Evolutionary conservation across 257 asterid genomes (phyloP), one percentile per base, ranked within the genome.

Genomic region (Hygrophila difformis): DNA sequence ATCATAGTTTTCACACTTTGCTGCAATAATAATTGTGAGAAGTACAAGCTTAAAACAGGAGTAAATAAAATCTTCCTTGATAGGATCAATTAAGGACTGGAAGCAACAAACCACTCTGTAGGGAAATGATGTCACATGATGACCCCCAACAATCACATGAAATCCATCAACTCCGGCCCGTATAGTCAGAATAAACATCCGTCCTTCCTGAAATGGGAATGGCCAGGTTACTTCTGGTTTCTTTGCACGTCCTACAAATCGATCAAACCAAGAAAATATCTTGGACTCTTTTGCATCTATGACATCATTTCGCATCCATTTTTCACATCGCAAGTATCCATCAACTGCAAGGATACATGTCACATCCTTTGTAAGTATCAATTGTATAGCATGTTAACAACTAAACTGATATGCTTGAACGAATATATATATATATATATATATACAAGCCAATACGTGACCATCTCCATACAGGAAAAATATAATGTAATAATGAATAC

Each of bases 111-210:
- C 8, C 43, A 71, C 88, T 21, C 84, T 88, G 72, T 84, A 84
- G 17, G 94, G 78, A 53, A 87, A 88, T 53, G 95, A 88, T 44
- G 88, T 66, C 42, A 88, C 60, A 51, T 88, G 97, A 49, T 93
- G 76, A 61, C 94, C 95, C 23, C 84, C 93, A 12, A 84, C 94
- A 67, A 63, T 75, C 52, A 85, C 66, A 51, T 84, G 94, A 71
- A 72, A 88, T 16, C 97, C 97, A 75, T 88, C 97, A 70, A 88
- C 69, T 26, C 93, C 97, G 51, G 97, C 85, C 56, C 69, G 71
- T 29, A 84, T 73, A 12, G 94, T 81, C 59, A 88, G 93, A 31
- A 88, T 94, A 71, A 88, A 88, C 73, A 88, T 61, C 73, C 79
- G 81, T 65, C 73, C 66, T 74, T 81, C 91, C 6, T 51, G 93